Evolutionary conservation across 2,329 filamentous ascomycete species (phyloP).

Genomic region (Colletotrichum shisoi): DNA sequence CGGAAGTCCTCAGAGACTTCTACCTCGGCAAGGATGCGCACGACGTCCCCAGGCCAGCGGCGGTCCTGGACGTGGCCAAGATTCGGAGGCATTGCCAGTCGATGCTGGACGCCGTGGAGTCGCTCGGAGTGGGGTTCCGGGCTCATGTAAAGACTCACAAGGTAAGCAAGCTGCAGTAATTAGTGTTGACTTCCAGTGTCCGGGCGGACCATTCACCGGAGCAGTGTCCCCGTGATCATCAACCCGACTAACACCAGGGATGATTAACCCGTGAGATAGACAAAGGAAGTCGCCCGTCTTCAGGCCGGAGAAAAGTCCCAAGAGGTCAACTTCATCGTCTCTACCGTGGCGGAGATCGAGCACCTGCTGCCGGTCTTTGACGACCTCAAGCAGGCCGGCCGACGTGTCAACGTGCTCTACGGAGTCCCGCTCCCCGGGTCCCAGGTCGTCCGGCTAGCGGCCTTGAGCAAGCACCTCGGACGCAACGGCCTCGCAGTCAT

Average conservation of each 20-base stretch:
- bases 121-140: conserved; percentile 63
- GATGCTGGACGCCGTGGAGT: conserved; percentile 61
- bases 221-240: too few species aligned
- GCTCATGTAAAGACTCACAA: conserved; percentile 74
- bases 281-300: conserved; percentile 60
- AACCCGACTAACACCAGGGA: too few species aligned
- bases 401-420: conserved; percentile 59
- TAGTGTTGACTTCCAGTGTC: background rate
- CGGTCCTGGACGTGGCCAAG: conserved; percentile 63
- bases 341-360: conserved; percentile 67
- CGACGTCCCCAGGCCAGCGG: conserved; percentile 61
- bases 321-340: conserved; percentile 64
- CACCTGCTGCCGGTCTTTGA: conserved; percentile 58
- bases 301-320: conserved; percentile 58
- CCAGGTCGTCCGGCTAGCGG: conserved; percentile 58
- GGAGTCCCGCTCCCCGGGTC: conserved; percentile 67
- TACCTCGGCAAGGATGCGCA: conserved; percentile 44
- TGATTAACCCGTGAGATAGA: conserved; percentile 50
- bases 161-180: conserved; percentile 45
- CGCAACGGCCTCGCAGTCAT: conserved; percentile 60
- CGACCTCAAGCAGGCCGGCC: conserved; percentile 25
- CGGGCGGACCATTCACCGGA: background rate
- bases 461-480: conserved; percentile 56
- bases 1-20: conserved; percentile 40
- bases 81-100: conserved; percentile 63